A percentile compares a stretch with the other conserved stretches of the same genome.
Evolutionary conservation across 805 yeast species (phyloP).

Genomic region (Wickerhamiella azymoides): DNA sequence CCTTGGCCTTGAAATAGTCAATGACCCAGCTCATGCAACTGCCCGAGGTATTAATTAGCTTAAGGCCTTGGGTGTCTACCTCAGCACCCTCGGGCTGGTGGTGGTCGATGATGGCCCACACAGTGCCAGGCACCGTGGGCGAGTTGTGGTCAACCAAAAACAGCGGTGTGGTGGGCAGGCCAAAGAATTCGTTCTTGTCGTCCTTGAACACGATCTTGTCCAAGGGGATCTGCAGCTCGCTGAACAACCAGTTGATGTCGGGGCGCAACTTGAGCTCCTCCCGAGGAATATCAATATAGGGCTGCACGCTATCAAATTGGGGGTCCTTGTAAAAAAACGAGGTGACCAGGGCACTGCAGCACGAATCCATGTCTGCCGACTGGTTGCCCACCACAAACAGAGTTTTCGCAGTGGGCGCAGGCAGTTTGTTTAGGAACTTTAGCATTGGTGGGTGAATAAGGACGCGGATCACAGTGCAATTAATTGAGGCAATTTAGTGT

Average conservation of each 20-base stretch:
- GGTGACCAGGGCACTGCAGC: conserved; percentile 58
- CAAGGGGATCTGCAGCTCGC: conserved; percentile 32
- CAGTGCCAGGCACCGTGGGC: conserved; percentile 29
- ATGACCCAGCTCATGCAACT: conserved; percentile 70
- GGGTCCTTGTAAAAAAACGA: conserved; percentile 37
- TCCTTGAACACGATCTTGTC: conserved; percentile 50
- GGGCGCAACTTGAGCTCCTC: conserved; percentile 54
- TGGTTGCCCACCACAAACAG: conserved; percentile 64
- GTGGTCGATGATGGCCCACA: conserved; percentile 62
- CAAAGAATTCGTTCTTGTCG: conserved; percentile 4
- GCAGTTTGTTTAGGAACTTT: conserved; percentile 1
- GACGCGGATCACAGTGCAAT: not conserved
- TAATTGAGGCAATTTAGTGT: not conserved
- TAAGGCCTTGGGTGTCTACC: conserved; percentile 34
- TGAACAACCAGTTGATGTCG: conserved; percentile 49
- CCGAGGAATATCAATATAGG: conserved; percentile 59
- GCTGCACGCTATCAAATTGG: conserved; percentile 33
- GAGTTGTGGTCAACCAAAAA: conserved; percentile 58
- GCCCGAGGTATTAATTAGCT: conserved; percentile 50
- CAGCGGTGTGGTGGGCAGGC: conserved; percentile 21
- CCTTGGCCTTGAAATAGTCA: conserved; percentile 36
- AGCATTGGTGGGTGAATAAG: not conserved
- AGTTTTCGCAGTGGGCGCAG: conserved; percentile 1
- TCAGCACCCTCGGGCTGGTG: conserved; percentile 53
- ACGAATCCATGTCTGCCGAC: conserved; percentile 81